Base-by-base conservation (phyloP, 2,329 filamentous ascomycete genomes). In the Penicillium thymicola region DNA sequence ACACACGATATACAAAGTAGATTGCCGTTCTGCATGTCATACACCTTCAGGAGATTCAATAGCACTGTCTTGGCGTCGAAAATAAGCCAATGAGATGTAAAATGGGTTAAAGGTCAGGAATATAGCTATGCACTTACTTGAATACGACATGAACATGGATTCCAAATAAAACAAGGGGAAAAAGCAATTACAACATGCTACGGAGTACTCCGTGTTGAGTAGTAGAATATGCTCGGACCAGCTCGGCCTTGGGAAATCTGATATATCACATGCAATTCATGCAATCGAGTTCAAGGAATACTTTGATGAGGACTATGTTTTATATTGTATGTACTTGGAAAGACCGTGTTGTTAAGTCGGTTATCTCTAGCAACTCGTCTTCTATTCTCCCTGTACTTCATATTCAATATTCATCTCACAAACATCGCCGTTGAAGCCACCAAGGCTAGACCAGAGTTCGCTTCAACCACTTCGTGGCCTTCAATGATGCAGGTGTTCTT, bases 371-470 rank as follows among this genome's bases (percentile, higher is more conserved):
- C 53, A 55, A 47, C 50, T 48, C 27, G 43, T 50, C 52, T 55
- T 54, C 43, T 57, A 57, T 57, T 54, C 54, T 54, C 50, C 51
- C 49, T 59, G 25, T 54, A 47, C 51, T 51, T 54, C 50, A 45
- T 56, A 48, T 53, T 44, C 41, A 49, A 48, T 49, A 32, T 49
- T 57, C 49, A 57, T 57, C 49, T 54, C 54, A 46, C 37, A 45
- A n/a, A 53, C 49, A 41, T 36, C 41, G 50, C 37, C 60, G 59
- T 54, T 51, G 44, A 63, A 55, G 47, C 42, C 43, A 37, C 54
- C 8, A 32, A 50, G 36, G 23, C 4, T 8, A 28, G 36, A 50
- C 18, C 27, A 51, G 37, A 32, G 18, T 42, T 51, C 18, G 13
- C 36, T 21, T 27, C n/a, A 32, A 51, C 36, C n/a, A 18, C 37